Evolutionary conservation across 148 eudicot species (phyloP), one percentile per base, ranked within the genome.

Genomic region (Vaccinium vitisidaea): DNA sequence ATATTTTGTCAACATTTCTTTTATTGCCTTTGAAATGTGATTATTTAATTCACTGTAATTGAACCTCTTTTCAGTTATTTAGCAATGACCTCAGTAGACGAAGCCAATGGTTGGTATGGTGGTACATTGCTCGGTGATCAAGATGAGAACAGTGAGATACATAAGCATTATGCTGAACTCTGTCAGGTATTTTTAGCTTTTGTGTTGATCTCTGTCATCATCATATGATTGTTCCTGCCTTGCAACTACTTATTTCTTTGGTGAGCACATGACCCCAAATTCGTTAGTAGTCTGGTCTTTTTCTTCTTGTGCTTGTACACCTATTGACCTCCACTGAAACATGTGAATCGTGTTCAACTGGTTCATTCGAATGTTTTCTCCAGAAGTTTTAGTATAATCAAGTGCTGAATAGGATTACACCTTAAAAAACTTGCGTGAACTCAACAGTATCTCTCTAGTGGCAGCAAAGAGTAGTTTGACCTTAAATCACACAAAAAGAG

Each of bases 61-160:
- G n/a, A 79, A 27, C 74, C 74, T 71, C 77, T 82, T 67, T 87
- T 46, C 83, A 97, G 99, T 84, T 97, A 93, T 88, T 89, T 92
- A 82, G 91, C 95, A 19, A 86, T 97, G 95, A 93, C 95, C 23
- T 92, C 96, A 59, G 92, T 90, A 59, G 89, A 95, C 75, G 98
- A 95, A 81, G 91, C 90, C 84, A 93, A 91, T 86, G 96, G 99
- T 30, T 97, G 99, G 98, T 97, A 87, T 86, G 98, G 96, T 70
- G 98, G 99, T 82, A 89, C 96, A 61, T 90, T 97, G 89, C 96
- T 97, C 49, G 98, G 98, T 56, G 99, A 95, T 89, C 94, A 92
- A 88, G 99, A 97, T 84, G 98, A 97, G 86, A 88, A 85, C 87
- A 94, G 96, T 80, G 98, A 94, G 86, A 92, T 94, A 73, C 94